Conservation (phyloP, 805 yeast genomes). For the Citeromyces matritensis region DNA sequence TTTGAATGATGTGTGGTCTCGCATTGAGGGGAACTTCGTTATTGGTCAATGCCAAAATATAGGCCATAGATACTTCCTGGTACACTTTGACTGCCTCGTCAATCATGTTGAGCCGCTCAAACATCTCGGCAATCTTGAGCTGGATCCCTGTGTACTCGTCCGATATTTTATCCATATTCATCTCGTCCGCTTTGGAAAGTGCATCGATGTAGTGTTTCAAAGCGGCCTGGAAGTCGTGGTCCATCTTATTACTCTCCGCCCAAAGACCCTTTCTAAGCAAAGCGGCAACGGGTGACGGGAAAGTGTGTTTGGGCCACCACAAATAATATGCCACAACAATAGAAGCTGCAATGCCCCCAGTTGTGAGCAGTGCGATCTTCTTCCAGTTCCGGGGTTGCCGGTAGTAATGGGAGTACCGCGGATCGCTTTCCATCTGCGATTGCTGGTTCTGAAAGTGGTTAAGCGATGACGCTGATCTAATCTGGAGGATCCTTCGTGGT, state of each 20-base stretch:
- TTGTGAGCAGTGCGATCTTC: no score
- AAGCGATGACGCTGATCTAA: no score
- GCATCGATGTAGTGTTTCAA: slow-evolving; percentile 64
- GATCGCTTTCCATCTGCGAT: no score
- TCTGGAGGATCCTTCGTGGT: no score
- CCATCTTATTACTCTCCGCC: slow-evolving; percentile 66
- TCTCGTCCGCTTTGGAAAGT: slow-evolving; percentile 39
- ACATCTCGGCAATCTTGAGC: slow-evolving; percentile 77
- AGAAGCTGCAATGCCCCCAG: no score
- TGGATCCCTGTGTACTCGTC: slow-evolving; percentile 89
- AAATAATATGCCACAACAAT: slow-evolving; percentile 15
- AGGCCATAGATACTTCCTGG: slow-evolving; percentile 46
- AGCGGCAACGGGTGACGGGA: slow-evolving; percentile 57
- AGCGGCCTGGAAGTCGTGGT: slow-evolving; percentile 52
- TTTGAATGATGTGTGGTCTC: slow-evolving; percentile 49
- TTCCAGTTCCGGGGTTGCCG: no score
- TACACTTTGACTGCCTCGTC: slow-evolving; percentile 9
- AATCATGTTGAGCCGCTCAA: slow-evolving; percentile 6
- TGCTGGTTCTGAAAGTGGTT: no score
- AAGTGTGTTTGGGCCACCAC: slow-evolving; percentile 57
- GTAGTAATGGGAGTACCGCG: no score
- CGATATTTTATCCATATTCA: slow-evolving; percentile 38
- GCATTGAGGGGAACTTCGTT: slow-evolving; percentile 19
- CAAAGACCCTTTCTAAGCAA: slow-evolving; percentile 61
- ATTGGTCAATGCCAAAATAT: slow-evolving; percentile 33